Conservation (phyloP, 169 alveolate species). For the Cryptosporidium meleagridis region DNA sequence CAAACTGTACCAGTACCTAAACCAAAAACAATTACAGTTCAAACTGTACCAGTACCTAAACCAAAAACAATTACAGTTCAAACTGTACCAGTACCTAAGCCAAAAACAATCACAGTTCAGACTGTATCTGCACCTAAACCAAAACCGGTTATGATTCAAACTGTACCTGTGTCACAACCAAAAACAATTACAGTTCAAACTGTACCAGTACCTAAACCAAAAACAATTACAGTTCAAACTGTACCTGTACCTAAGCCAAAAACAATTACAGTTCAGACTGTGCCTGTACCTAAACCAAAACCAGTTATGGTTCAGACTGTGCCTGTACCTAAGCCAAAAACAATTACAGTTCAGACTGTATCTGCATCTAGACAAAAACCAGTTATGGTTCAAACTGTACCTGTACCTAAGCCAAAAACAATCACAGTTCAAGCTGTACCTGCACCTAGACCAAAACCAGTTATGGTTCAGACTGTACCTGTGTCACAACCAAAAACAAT, state of each 20-base stretch:
- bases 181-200: neutral
- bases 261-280: neutral
- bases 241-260: conserved; percentile 17
- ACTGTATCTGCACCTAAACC: neutral
- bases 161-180: conserved; percentile 13
- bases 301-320: too few species aligned
- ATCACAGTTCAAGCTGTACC: neutral
- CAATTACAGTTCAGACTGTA: neutral
- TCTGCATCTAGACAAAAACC: conserved; percentile 3
- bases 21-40: neutral
- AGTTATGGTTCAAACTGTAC: neutral
- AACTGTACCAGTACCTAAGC: conserved; percentile 1
- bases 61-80: neutral
- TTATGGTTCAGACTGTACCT: neutral
- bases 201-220: neutral
- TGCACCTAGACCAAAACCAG: neutral
- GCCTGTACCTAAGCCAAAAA: neutral
- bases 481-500: too few species aligned
- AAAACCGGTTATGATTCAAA: neutral
- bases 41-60: neutral
- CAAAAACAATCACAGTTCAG: neutral
- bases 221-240: neutral
- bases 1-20: neutral
- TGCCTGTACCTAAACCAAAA: neutral
- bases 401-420: neutral